These are phyloP conservation scores for Penicillium sp. DNA, from an alignment of 2,329 filamentous ascomycete genomes.

Conservation along the genomic window DNA sequence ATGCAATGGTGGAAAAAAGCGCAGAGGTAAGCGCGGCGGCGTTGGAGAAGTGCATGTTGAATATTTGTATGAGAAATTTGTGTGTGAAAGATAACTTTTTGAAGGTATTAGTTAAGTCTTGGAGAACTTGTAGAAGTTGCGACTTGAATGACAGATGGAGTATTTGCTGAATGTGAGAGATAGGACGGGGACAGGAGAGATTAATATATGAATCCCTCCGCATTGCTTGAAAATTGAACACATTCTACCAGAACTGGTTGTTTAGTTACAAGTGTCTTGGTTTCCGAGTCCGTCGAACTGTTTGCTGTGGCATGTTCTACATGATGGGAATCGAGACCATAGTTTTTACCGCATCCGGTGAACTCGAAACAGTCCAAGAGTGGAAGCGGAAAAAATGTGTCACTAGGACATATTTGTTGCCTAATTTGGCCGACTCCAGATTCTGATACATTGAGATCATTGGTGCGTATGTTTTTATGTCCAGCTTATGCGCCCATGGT, in stretches of 20 bases:
- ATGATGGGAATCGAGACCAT: neutral
- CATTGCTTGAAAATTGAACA: slow-evolving; percentile 1
- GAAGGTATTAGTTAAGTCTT: neutral
- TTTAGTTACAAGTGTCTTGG: slow-evolving; percentile 10
- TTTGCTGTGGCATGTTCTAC: slow-evolving; percentile 1
- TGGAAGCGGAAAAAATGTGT: slow-evolving; percentile 4
- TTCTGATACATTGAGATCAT: neutral
- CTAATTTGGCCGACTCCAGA: neutral
- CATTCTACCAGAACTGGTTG: slow-evolving; percentile 7
- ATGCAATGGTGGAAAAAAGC: slow-evolving; percentile 25
- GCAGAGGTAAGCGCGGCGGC: slow-evolving; percentile 20
- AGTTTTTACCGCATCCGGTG: slow-evolving; percentile 7
- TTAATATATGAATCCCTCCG: slow-evolving; percentile 2
- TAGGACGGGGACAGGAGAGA: neutral
- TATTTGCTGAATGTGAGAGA: neutral
- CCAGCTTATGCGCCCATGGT: neutral
- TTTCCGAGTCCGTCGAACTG: slow-evolving; percentile 13
- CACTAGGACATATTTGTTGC: neutral
- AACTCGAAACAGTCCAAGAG: neutral
- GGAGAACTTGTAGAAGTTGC: neutral
- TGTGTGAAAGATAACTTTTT: slow-evolving; percentile 1
- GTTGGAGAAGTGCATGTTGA: slow-evolving; percentile 29
- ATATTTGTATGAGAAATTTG: neutral
- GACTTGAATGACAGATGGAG: neutral
- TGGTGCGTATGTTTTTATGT: neutral